Percentiles rank a stretch among this genome's conserved stretches.
These are phyloP conservation scores for Boletus subcaerulescens DNA, from an alignment of 768 basidiomycete genomes.

Conservation along the genomic window DNA sequence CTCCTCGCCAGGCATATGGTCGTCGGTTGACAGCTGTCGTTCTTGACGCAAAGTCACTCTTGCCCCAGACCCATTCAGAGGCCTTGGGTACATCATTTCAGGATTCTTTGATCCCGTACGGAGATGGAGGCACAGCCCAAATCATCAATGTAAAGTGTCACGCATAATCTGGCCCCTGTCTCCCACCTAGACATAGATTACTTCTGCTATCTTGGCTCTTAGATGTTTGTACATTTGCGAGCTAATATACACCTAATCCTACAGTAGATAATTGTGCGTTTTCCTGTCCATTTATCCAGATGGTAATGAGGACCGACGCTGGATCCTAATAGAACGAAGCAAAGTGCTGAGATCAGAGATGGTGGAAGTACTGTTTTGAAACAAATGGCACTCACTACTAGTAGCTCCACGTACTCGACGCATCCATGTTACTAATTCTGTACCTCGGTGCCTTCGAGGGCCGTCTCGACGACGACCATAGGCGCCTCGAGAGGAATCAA, in stretches of 20 bases:
- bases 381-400: too few relatives aligned
- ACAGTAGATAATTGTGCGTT: not conserved
- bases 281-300: not conserved
- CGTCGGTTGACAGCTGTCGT: constrained; percentile 64
- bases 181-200: not conserved
- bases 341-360: too few relatives aligned
- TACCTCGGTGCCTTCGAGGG: not conserved
- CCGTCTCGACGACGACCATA: constrained; percentile 10
- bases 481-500: constrained; percentile 14
- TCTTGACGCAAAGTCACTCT: constrained; percentile 36
- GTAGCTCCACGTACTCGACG: not conserved
- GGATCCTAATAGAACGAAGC: not conserved
- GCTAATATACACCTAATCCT: not conserved
- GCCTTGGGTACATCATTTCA: constrained; percentile 18
- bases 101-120: constrained; percentile 46
- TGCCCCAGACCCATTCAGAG: constrained; percentile 5
- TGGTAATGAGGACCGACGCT: not conserved
- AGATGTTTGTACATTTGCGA: not conserved
- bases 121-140: constrained; percentile 49
- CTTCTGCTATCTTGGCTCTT: not conserved
- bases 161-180: not conserved
- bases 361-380: too few relatives aligned
- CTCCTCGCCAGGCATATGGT: constrained; percentile 48
- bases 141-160: constrained; percentile 53
- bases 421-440: not conserved